These are phyloP conservation scores for Cladosporium sp. DNA, from an alignment of 2,329 filamentous ascomycete species.

Conservation along the genomic window DNA sequence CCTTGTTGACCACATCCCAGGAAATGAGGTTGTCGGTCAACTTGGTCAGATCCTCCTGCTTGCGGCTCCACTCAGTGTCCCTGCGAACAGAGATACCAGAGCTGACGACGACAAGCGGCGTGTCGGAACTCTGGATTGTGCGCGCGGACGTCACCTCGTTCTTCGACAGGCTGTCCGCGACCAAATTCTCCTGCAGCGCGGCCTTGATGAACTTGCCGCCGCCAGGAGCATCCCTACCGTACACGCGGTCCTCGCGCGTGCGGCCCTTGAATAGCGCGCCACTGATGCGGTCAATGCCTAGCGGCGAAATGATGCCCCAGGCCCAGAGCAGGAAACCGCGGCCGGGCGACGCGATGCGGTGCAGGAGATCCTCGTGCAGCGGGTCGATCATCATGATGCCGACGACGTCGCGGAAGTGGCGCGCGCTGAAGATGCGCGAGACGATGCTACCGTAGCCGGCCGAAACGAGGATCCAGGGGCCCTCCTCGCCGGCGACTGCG, in stretches of 20 bases:
- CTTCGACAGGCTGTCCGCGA: conserved; percentile 75
- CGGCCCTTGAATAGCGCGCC: conserved; percentile 79
- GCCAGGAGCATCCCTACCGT: conserved; percentile 72
- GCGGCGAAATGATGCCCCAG: conserved; percentile 75
- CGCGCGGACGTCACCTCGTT: conserved; percentile 74
- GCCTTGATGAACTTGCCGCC: conserved; percentile 80
- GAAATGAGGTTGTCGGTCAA: conserved; percentile 70
- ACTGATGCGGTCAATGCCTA: conserved; percentile 73
- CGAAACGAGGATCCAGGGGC: conserved; percentile 82
- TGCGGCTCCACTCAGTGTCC: conserved; percentile 69
- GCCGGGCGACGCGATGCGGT: conserved; percentile 57
- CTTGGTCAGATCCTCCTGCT: conserved; percentile 76
- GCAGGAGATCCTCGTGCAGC: conserved; percentile 79
- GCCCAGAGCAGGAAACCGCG: conserved; percentile 83
- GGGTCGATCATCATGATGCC: conserved; percentile 83
- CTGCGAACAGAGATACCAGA: conserved; percentile 65
- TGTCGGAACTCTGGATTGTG: conserved; percentile 68
- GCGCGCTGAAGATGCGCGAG: conserved; percentile 81
- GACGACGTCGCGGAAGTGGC: conserved; percentile 66
- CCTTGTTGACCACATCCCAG: conserved; percentile 83
- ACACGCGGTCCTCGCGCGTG: conserved; percentile 74
- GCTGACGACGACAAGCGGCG: conserved; percentile 73
- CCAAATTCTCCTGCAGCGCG: conserved; percentile 85
- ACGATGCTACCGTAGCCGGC: conserved; percentile 85
- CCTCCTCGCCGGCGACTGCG: conserved; percentile 69